A percentile compares a stretch with the other conserved stretches of the same genome.
Evolutionary conservation across 768 basidiomycete species (phyloP).

Genomic region (Kwoniella newhampshirensis): DNA sequence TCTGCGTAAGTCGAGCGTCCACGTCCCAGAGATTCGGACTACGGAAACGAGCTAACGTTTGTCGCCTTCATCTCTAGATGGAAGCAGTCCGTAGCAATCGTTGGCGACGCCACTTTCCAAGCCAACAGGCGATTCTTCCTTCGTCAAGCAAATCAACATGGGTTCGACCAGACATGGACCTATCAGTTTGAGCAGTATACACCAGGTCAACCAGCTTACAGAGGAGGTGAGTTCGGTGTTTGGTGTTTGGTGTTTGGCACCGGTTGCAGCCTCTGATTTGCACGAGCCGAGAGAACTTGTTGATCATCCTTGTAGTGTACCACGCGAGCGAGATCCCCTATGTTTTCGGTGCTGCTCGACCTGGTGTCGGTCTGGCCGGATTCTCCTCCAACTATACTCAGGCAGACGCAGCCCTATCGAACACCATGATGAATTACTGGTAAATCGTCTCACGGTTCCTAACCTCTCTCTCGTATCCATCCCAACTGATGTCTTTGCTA

Average conservation of each 20-base stretch:
- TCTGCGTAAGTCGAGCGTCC: constrained; percentile 11
- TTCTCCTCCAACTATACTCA: constrained; percentile 29
- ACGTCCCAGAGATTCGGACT: background rate
- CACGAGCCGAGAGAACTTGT: background rate
- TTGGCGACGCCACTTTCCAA: constrained; percentile 48
- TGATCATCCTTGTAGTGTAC: constrained; percentile 3
- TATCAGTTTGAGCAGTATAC: constrained; percentile 42
- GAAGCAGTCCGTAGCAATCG: constrained; percentile 39
- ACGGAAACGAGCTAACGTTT: background rate
- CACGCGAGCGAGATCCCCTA: constrained; percentile 18
- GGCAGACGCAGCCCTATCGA: constrained; percentile 23
- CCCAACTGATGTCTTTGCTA: background rate
- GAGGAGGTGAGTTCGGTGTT: constrained; percentile 23
- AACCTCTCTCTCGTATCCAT: too few species aligned
- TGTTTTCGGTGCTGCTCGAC: constrained; percentile 5
- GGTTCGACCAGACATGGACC: constrained; percentile 39
- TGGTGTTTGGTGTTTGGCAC: background rate
- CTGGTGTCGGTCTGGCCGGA: background rate
- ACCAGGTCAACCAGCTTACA: constrained; percentile 3
- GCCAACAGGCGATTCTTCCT: constrained; percentile 41
- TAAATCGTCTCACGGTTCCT: constrained; percentile 17
- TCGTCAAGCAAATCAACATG: constrained; percentile 25
- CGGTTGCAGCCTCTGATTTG: background rate
- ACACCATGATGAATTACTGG: constrained; percentile 46
- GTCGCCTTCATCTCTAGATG: constrained; percentile 9